Evolutionary conservation across 2,329 filamentous ascomycete species (phyloP).

Genomic region (Trichophyton mentagrophytes): DNA sequence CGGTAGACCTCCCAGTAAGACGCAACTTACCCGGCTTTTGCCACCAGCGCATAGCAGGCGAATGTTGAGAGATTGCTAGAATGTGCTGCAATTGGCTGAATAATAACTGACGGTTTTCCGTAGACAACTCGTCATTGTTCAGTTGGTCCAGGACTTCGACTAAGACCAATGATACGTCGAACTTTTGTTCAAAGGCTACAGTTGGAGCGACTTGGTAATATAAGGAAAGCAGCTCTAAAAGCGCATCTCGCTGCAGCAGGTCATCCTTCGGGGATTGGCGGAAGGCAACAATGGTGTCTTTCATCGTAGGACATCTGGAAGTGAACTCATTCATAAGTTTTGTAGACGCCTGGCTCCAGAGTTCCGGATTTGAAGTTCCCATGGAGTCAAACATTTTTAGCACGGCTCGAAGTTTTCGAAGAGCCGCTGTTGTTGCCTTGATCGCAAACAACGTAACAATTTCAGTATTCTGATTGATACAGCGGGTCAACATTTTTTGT

Average conservation of each 20-base stretch:
- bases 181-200: slow-evolving; percentile 66
- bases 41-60: slow-evolving; percentile 84
- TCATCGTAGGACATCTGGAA: slow-evolving; percentile 65
- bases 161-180: slow-evolving; percentile 72
- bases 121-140: slow-evolving; percentile 34
- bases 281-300: slow-evolving; percentile 64
- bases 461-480: slow-evolving; percentile 62
- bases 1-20: slow-evolving; percentile 6
- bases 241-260: slow-evolving; percentile 61
- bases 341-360: slow-evolving; percentile 59
- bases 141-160: slow-evolving; percentile 53
- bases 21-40: slow-evolving; percentile 45
- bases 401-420: slow-evolving; percentile 61
- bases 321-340: slow-evolving; percentile 63
- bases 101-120: slow-evolving; percentile 44
- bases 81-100: slow-evolving; percentile 69
- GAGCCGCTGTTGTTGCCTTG: slow-evolving; percentile 62
- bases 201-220: slow-evolving; percentile 77
- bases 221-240: slow-evolving; percentile 64
- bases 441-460: slow-evolving; percentile 75
- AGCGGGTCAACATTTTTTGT: slow-evolving; percentile 65
- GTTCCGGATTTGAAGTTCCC: slow-evolving; percentile 30
- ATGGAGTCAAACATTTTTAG: slow-evolving; percentile 48
- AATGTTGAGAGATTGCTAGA: slow-evolving; percentile 65
- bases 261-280: slow-evolving; percentile 56